Evolutionary conservation across 2,329 filamentous ascomycete genomes (phyloP).

Genomic region (Ophiostoma montium): DNA sequence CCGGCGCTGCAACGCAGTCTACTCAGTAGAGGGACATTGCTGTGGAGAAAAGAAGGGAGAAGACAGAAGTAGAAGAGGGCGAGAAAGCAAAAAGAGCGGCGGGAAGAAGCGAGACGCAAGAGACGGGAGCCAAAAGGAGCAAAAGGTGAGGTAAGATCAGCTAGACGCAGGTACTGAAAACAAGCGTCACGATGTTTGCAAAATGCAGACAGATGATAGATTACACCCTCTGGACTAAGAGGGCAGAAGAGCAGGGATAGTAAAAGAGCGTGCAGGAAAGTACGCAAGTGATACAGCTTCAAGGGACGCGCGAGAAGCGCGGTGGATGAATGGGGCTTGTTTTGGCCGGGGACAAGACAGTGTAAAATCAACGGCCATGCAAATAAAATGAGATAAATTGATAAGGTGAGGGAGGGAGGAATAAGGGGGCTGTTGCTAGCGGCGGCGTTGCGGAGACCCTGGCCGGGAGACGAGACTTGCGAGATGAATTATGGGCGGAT

Average conservation of each 20-base stretch:
- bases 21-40: constrained; percentile 10
- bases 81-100: not conserved
- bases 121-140: no score
- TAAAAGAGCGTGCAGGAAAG: not conserved
- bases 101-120: not conserved
- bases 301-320: constrained; percentile 13
- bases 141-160: no score
- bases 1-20: constrained; percentile 2
- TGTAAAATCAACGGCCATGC: not conserved
- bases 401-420: constrained; percentile 8
- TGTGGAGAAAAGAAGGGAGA: not conserved
- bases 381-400: constrained; percentile 5
- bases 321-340: not conserved
- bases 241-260: not conserved
- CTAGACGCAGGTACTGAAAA: not conserved
- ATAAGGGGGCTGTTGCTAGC: constrained; percentile 3
- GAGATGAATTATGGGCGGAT: constrained; percentile 1
- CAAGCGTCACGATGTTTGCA: no score
- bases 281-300: not conserved
- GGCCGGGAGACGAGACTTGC: not conserved
- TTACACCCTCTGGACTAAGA: not conserved
- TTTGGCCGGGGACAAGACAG: not conserved
- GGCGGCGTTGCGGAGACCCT: constrained; percentile 4
- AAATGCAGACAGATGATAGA: not conserved
- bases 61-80: not conserved